Percentiles rank a stretch among this genome's conserved stretches.
Conservation (phyloP, 2,329 filamentous ascomycete species). For the Aspergillaceae sp. region DNA sequence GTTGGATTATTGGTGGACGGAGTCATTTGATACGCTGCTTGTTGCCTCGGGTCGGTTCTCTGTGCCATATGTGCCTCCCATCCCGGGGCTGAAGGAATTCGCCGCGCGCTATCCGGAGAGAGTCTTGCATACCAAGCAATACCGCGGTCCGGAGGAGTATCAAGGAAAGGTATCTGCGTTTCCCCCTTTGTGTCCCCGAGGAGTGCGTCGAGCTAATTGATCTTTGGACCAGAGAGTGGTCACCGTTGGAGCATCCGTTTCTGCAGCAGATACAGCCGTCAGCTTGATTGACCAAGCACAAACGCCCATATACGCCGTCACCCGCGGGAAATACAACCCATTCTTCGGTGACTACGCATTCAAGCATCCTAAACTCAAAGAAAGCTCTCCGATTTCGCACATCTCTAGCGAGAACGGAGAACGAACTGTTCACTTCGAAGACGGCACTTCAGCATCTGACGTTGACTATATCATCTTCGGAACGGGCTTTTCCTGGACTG, state of each 20-base stretch:
- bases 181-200: neutral
- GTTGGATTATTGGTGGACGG: constrained; percentile 54
- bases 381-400: constrained; percentile 19
- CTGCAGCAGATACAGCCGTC: constrained; percentile 50
- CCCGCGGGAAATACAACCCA: constrained; percentile 44
- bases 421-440: constrained; percentile 46
- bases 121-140: constrained; percentile 37
- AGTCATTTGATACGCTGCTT: constrained; percentile 54
- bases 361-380: constrained; percentile 43
- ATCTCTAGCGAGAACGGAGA: constrained; percentile 38
- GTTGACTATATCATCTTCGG: constrained; percentile 59
- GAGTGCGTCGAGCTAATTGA: neutral
- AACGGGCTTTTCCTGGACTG: constrained; percentile 57
- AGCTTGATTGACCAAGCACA: constrained; percentile 41
- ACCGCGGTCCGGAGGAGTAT: constrained; percentile 31
- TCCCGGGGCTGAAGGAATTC: constrained; percentile 36
- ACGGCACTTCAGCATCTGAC: constrained; percentile 44
- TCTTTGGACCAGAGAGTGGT: constrained; percentile 43
- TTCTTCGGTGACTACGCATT: constrained; percentile 55
- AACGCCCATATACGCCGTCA: constrained; percentile 45
- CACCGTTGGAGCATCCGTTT: constrained; percentile 54
- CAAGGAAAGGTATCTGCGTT: constrained; percentile 21
- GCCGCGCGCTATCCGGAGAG: constrained; percentile 29
- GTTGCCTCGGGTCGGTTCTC: constrained; percentile 54
- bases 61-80: constrained; percentile 45